Evolutionary conservation across 352 stramenopile genomes (phyloP).

Genomic region (Blastocystis sp.): DNA sequence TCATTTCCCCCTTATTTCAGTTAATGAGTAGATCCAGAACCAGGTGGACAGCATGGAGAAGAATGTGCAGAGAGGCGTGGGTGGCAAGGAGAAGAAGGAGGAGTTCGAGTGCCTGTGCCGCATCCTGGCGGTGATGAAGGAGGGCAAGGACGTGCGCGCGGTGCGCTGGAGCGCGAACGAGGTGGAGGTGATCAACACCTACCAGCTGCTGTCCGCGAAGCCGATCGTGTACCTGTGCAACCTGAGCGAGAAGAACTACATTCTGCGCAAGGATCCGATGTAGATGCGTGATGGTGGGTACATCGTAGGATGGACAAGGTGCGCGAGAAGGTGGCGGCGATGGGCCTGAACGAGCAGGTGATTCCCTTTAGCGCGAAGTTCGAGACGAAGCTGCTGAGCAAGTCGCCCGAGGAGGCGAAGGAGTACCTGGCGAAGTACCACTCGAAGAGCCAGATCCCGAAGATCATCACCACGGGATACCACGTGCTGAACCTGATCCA

Average conservation of each 20-base stretch:
- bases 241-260: conserved; percentile 95
- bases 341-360: conserved; percentile 90
- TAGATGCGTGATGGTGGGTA: conserved; percentile 71
- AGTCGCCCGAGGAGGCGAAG: conserved; percentile 73
- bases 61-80: conserved; percentile 58
- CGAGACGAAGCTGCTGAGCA: conserved; percentile 85
- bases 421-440: conserved; percentile 72
- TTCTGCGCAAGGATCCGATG: conserved; percentile 93
- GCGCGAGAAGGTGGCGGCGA: conserved; percentile 89
- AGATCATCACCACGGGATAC: conserved; percentile 95
- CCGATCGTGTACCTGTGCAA: conserved; percentile 98
- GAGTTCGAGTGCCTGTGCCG: conserved; percentile 84
- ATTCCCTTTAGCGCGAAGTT: conserved; percentile 97
- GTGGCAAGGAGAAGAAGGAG: conserved; percentile 77
- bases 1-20: not conserved
- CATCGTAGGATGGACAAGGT: conserved; percentile 90
- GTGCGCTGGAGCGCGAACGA: conserved; percentile 81
- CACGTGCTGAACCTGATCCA: conserved; percentile 94
- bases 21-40: conserved; percentile 77
- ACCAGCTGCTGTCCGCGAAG: conserved; percentile 88
- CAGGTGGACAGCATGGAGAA: conserved; percentile 76
- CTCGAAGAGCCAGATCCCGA: conserved; percentile 87
- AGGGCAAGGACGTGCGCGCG: conserved; percentile 85
- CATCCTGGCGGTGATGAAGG: conserved; percentile 80
- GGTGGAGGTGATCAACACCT: conserved; percentile 85